Evolutionary conservation across 768 basidiomycete genomes (phyloP).

Genomic region (Boletus reticulatus): DNA sequence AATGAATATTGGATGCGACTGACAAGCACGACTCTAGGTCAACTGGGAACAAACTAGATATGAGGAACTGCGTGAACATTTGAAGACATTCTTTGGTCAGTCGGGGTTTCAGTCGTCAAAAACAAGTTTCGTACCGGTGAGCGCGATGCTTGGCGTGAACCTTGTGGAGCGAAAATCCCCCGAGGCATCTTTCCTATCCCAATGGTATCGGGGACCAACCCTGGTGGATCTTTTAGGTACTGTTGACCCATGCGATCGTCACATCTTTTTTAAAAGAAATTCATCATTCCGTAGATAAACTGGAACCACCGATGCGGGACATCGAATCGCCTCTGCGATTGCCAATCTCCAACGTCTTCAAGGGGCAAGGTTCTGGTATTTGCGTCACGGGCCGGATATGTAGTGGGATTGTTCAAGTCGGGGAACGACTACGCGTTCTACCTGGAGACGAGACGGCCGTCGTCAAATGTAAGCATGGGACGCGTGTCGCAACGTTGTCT

Average conservation of each 20-base stretch:
- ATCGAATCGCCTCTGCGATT: conserved; percentile 76
- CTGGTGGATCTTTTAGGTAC: conserved; percentile 81
- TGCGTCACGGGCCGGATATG: conserved; percentile 83
- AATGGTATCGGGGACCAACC: conserved; percentile 88
- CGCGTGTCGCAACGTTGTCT: not conserved
- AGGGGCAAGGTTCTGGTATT: conserved; percentile 73
- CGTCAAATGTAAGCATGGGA: conserved; percentile 56
- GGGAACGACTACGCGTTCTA: conserved; percentile 80
- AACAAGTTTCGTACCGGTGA: conserved; percentile 83
- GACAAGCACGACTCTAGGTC: conserved; percentile 52
- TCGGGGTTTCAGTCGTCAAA: conserved; percentile 83
- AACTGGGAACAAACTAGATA: conserved; percentile 82
- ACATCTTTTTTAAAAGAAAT: not conserved
- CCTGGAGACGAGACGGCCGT: conserved; percentile 90
- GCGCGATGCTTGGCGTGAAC: conserved; percentile 89
- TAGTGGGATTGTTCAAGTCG: conserved; percentile 88
- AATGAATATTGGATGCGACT: not conserved
- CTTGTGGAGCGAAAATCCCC: conserved; percentile 52
- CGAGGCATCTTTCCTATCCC: conserved; percentile 44
- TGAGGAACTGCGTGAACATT: conserved; percentile 71
- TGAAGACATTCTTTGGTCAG: conserved; percentile 81
- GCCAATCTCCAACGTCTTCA: conserved; percentile 95
- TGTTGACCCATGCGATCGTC: not conserved
- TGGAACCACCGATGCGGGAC: conserved; percentile 80
- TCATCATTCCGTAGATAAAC: conserved; percentile 49